A percentile compares a stretch with the other conserved stretches of the same genome.
Evolutionary conservation across 148 eudicot genomes (phyloP).

Genomic region (Hydrangea macrophylla): DNA sequence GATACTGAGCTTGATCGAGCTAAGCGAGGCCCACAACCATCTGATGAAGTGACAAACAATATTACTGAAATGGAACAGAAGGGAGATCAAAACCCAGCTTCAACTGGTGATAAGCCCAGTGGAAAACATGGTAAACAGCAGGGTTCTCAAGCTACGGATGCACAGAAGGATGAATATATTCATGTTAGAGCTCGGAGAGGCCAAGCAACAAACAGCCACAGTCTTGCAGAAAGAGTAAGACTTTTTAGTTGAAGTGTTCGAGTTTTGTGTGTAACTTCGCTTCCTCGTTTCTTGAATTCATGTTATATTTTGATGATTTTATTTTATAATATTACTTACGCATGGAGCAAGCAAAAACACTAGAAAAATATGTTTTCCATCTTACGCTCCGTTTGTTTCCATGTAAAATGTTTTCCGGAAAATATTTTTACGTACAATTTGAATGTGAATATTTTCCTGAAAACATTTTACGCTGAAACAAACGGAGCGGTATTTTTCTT

Average conservation of each 20-base stretch:
- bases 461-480: no score
- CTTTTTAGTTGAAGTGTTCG: not conserved
- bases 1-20: conserved; percentile 43
- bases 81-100: conserved; percentile 44
- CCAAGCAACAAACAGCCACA: conserved; percentile 98
- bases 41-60: conserved; percentile 45
- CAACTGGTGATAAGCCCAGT: conserved; percentile 42
- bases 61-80: conserved; percentile 37
- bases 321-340: no score
- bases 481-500: no score
- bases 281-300: no score
- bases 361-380: no score
- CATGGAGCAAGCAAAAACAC: no score
- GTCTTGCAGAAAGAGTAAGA: conserved; percentile 91
- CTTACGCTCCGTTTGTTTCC: no score
- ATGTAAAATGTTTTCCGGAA: no score
- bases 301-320: no score
- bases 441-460: no score
- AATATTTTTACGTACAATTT: no score
- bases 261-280: no score
- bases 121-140: conserved; percentile 68
- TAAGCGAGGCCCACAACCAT: conserved; percentile 36
- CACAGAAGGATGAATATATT: conserved; percentile 78
- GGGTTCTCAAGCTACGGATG: conserved; percentile 61
- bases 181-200: conserved; percentile 97